Evolutionary conservation across 1,284 basidiomycete genomes (phyloP).

Genomic region (Fomitopsis schrenkii): DNA sequence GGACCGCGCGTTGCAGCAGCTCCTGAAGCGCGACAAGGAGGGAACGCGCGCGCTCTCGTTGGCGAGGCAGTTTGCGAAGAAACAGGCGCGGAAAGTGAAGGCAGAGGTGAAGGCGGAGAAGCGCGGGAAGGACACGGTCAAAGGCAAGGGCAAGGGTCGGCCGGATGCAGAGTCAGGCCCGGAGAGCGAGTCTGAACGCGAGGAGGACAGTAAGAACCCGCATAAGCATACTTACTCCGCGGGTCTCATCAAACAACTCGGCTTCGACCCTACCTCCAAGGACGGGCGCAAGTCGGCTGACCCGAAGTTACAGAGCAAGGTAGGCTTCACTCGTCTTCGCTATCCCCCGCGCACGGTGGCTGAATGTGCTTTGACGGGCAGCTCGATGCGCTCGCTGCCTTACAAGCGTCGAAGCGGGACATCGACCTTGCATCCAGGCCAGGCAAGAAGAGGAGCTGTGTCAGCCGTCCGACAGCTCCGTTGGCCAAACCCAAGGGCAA

Average conservation of each 20-base stretch:
- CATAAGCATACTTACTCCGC: conserved; percentile 56
- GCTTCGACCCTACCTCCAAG: conserved; percentile 68
- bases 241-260: conserved; percentile 58
- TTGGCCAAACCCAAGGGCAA: not conserved
- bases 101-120: conserved; percentile 19
- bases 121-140: conserved; percentile 14
- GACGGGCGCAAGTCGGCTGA: conserved; percentile 39
- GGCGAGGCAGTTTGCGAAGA: conserved; percentile 43
- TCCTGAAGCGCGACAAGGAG: conserved; percentile 60
- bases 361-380: conserved; percentile 20
- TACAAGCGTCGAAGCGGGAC: conserved; percentile 42
- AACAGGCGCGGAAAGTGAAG: conserved; percentile 17
- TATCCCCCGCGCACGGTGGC: not conserved
- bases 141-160: conserved; percentile 7
- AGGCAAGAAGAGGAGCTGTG: conserved; percentile 37
- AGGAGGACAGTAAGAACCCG: conserved; percentile 10
- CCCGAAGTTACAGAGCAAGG: conserved; percentile 50
- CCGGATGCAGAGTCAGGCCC: conserved; percentile 1
- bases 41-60: conserved; percentile 57
- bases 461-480: conserved; percentile 14
- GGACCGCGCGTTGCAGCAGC: conserved; percentile 52
- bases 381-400: conserved; percentile 47
- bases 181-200: conserved; percentile 7
- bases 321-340: conserved; percentile 20
- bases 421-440: conserved; percentile 52